Evolutionary conservation across 2,329 filamentous ascomycete genomes (phyloP).

Genomic region (Pseudogymnoascus sp.): DNA sequence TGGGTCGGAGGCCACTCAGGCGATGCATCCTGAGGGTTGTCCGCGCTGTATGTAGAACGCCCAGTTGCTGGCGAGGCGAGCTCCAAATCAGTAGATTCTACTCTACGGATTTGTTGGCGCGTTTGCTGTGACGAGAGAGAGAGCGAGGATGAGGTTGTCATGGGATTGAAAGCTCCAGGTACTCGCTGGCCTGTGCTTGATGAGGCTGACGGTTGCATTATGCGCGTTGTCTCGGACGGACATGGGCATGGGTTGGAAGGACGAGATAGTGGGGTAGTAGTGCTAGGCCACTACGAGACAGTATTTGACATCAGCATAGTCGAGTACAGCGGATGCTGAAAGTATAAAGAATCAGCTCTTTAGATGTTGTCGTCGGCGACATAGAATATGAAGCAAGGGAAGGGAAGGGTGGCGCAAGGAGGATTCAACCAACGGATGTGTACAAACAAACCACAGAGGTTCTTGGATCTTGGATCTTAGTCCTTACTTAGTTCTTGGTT

Average conservation of each 20-base stretch:
- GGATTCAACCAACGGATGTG: not conserved
- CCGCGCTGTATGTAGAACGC: not conserved
- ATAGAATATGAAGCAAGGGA: not conserved
- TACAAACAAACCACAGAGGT: not conserved
- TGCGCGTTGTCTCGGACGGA: constrained; percentile 5
- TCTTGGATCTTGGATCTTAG: not conserved
- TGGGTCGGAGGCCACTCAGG: not conserved
- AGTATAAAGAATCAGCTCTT: not conserved
- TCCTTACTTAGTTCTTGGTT: not conserved
- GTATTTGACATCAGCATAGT: not conserved
- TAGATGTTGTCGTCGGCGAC: not conserved
- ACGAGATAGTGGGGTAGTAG: constrained; percentile 6
- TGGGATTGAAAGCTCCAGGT: constrained; percentile 15
- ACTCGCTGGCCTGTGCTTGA: constrained; percentile 13
- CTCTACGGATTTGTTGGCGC: constrained; percentile 12
- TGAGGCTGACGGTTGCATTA: constrained; percentile 12
- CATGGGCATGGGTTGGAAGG: constrained; percentile 8
- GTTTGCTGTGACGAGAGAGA: not conserved
- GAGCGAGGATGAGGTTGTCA: not conserved
- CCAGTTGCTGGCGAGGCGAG: not conserved
- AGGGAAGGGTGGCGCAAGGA: not conserved
- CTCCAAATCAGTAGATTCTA: constrained; percentile 14
- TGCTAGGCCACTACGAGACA: constrained; percentile 1
- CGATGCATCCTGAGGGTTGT: constrained; percentile 9
- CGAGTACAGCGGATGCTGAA: not conserved